phyloP scores from a whole-genome alignment of 805 yeast species.

The Sugiyamaella valdiviana region DNA sequence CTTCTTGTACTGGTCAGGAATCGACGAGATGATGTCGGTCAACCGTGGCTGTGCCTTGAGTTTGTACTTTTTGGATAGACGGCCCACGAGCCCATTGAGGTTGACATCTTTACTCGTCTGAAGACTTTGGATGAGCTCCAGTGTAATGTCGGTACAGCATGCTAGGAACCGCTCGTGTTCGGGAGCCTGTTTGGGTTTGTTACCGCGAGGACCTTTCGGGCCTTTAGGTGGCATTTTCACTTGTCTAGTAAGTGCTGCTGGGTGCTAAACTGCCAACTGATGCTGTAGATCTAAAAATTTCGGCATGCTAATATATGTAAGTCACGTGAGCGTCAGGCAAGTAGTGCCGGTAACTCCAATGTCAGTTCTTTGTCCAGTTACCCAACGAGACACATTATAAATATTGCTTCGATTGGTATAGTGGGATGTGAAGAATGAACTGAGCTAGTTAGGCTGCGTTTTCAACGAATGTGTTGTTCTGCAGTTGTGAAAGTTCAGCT shows the following conservation, averaged over 20 bases:
- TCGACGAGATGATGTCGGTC: constrained; percentile 89
- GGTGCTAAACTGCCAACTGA: background rate
- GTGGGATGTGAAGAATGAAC: too few relatives aligned
- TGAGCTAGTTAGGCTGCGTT: too few relatives aligned
- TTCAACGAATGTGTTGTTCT: too few relatives aligned
- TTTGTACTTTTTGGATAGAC: constrained; percentile 84
- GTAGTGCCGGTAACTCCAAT: too few relatives aligned
- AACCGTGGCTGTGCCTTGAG: constrained; percentile 87
- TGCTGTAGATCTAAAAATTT: background rate
- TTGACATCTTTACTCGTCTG: constrained; percentile 74
- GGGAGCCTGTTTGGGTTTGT: constrained; percentile 67
- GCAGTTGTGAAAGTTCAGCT: too few relatives aligned
- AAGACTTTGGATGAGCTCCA: constrained; percentile 74
- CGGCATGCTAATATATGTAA: too few relatives aligned
- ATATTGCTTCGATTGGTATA: too few relatives aligned
- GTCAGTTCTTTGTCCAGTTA: too few relatives aligned
- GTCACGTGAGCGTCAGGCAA: too few relatives aligned
- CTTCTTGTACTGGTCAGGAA: constrained; percentile 92
- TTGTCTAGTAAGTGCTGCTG: background rate
- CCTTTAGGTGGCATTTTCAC: constrained; percentile 14
- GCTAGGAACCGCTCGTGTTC: constrained; percentile 90
- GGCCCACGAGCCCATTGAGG: constrained; percentile 79
- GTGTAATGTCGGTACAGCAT: constrained; percentile 87
- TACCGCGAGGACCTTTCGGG: constrained; percentile 17
- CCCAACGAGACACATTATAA: too few relatives aligned